Conservation (phyloP, 768 basidiomycete species). For the Serendipita indica region DNA sequence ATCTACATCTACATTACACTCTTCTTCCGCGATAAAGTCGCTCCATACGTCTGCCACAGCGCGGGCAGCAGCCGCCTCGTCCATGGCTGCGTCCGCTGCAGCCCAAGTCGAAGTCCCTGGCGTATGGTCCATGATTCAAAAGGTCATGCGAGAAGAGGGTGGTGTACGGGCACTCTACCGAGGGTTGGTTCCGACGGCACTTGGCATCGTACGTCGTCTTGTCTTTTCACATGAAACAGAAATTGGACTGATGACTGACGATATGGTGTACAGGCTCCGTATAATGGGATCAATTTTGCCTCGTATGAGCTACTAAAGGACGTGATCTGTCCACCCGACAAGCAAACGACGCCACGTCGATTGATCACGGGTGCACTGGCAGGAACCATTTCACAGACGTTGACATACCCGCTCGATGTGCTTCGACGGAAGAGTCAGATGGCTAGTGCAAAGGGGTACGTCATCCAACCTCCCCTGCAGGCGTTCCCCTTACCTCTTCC, state of each 20-base stretch:
- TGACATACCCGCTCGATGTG: conserved; percentile 95
- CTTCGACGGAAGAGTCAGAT: conserved; percentile 94
- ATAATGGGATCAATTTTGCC: conserved; percentile 71
- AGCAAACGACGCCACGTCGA: conserved; percentile 52
- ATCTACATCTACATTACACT: conserved; percentile 34
- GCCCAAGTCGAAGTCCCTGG: conserved; percentile 23
- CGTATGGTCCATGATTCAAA: conserved; percentile 78
- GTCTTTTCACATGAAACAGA: conserved; percentile 30
- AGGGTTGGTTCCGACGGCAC: conserved; percentile 67
- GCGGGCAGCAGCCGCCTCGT: conserved; percentile 12
- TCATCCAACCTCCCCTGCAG: neutral
- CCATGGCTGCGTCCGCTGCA: conserved; percentile 19
- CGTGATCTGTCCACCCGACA: conserved; percentile 66
- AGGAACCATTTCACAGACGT: conserved; percentile 81
- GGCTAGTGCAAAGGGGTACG: conserved; percentile 20
- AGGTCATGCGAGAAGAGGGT: conserved; percentile 85
- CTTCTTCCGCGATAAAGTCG: conserved; percentile 10
- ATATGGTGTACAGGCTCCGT: conserved; percentile 7
- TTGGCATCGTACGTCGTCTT: conserved; percentile 70
- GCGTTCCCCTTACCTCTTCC: neutral
- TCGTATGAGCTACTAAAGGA: conserved; percentile 74
- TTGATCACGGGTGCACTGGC: conserved; percentile 76
- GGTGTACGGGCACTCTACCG: conserved; percentile 74
- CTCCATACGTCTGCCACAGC: conserved; percentile 12
- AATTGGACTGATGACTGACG: neutral